Percentiles rank a stretch among this genome's conserved stretches.
phyloP scores from a whole-genome alignment of 1,139 yeast species.

The Protomyces inouyei region DNA sequence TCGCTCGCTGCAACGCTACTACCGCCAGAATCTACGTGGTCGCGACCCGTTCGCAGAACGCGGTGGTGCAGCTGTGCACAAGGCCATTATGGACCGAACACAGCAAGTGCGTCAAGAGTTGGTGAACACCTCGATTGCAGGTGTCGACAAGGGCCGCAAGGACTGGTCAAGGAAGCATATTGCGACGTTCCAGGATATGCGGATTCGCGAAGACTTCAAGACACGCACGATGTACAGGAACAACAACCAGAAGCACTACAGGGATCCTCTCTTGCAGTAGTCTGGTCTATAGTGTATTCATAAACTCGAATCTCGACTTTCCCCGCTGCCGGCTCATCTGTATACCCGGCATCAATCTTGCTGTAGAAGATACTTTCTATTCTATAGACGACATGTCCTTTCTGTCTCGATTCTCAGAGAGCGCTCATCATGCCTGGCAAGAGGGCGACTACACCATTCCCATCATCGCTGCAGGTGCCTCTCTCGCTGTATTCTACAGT shows the following conservation, averaged over 20 bases:
- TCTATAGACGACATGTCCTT: neutral
- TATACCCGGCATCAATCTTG: neutral
- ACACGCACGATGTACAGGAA: constrained; percentile 69
- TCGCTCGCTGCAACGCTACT: constrained; percentile 78
- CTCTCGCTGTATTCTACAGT: neutral
- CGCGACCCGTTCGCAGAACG: constrained; percentile 67
- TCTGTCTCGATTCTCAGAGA: neutral
- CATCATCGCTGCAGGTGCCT: neutral
- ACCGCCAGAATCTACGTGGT: constrained; percentile 59
- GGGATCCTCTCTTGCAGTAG: constrained; percentile 85
- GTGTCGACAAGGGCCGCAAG: constrained; percentile 26
- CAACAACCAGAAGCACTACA: constrained; percentile 83
- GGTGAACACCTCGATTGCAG: constrained; percentile 44
- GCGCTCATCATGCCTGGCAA: neutral
- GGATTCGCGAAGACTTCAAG: constrained; percentile 62
- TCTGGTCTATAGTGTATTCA: neutral
- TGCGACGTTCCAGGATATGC: constrained; percentile 50
- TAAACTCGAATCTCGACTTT: neutral
- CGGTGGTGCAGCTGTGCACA: constrained; percentile 64
- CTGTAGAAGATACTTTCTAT: too few relatives aligned
- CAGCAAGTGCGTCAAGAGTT: constrained; percentile 50
- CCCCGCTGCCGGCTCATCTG: neutral
- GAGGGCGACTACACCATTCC: neutral
- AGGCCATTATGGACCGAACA: constrained; percentile 86
- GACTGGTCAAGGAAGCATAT: constrained; percentile 26